Base-by-base conservation (phyloP, 2,329 filamentous ascomycete genomes). In the Pseudocercospora musae region DNA sequence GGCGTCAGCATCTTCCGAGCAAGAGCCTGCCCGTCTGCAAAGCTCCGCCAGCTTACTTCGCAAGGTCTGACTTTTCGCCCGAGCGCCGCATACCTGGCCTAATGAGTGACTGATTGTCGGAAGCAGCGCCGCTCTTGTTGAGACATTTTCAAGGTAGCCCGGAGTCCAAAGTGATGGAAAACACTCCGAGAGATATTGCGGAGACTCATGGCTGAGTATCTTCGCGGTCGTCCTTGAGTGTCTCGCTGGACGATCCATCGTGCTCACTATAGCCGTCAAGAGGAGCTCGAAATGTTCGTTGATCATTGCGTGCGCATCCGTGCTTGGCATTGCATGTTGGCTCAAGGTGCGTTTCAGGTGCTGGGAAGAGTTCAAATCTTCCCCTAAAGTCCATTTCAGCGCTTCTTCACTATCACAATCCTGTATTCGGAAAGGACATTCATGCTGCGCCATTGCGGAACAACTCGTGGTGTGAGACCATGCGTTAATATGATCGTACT, bases 81-180 rank as follows among this genome's bases (percentile, higher is more conserved):
- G 52, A 21, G 23, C 31, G 46, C 21, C 53, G 27, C 61, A 59
- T 23, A 69, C 50, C 15, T 61, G 58, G 23, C 29, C 57, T 5
- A 73, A 31, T 11, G 77, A 78, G 42, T 75, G 74, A 40, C 67
- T 70, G 46, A 81, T 71, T 0, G 73, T 77, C 4, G 78, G 77
- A n/a, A 77, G 23, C 18, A 79, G 70, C 13, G 73, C 68, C 18
- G 74, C 71, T 62, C 77, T 71, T 8, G 49, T 31, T 5, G 63
- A 58, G 5, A 69, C 10, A 40, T 77, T 74, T 18, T 61, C 59
- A 18, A 76, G 64, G 63, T 77, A 77, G 6, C 72, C 75, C 6
- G 75, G 74, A 52, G 72, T 74, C 75, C 76, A 82, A 27, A 80
- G 49, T 4, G 69, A 62, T 3, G 80, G 79, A 40, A 74, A 75